A percentile compares a stretch with the other conserved stretches of the same genome.
These are phyloP conservation scores for Fusarium kyushuense DNA, from an alignment of 2,329 filamentous ascomycete species.

Conservation along the genomic window DNA sequence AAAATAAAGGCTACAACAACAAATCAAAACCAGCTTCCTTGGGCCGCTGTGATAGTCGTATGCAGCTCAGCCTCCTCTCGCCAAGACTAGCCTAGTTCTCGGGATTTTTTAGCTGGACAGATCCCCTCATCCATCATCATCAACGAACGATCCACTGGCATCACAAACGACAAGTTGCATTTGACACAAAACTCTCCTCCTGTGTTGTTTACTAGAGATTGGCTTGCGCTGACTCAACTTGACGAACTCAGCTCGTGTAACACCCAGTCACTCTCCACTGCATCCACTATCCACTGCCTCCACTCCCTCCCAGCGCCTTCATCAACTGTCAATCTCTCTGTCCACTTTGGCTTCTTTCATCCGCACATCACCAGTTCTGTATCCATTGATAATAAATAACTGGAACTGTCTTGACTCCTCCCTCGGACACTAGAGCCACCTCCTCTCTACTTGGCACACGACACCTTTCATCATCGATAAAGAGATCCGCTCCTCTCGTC, in stretches of 20 bases:
- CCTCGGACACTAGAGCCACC: constrained; percentile 42
- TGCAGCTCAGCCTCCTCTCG: constrained; percentile 38
- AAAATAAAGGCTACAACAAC: constrained; percentile 16
- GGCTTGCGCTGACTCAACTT: constrained; percentile 12
- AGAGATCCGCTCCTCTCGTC: constrained; percentile 42
- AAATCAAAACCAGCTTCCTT: constrained; percentile 19
- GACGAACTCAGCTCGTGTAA: constrained; percentile 42
- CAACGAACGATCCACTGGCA: constrained; percentile 4
- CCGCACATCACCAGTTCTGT: constrained; percentile 30
- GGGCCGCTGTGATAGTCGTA: constrained; percentile 16
- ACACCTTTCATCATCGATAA: constrained; percentile 48
- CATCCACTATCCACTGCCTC: constrained; percentile 33
- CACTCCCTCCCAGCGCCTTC: constrained; percentile 31
- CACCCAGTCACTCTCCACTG: constrained; percentile 28
- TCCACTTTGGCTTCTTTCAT: constrained; percentile 29
- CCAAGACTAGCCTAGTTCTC: constrained; percentile 35
- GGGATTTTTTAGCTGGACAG: constrained; percentile 33
- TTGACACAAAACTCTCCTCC: constrained; percentile 36
- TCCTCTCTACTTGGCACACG: constrained; percentile 43
- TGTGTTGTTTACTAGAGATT: constrained; percentile 24
- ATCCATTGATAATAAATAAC: constrained; percentile 20
- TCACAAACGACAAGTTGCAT: constrained; percentile 18
- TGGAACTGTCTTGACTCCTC: constrained; percentile 22
- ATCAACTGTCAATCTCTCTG: constrained; percentile 32
- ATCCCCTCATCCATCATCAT: constrained; percentile 22